A percentile compares a stretch with the other conserved stretches of the same genome.
Conservation (phyloP, 129 eudicot genomes). For the Solidago caesia region DNA sequence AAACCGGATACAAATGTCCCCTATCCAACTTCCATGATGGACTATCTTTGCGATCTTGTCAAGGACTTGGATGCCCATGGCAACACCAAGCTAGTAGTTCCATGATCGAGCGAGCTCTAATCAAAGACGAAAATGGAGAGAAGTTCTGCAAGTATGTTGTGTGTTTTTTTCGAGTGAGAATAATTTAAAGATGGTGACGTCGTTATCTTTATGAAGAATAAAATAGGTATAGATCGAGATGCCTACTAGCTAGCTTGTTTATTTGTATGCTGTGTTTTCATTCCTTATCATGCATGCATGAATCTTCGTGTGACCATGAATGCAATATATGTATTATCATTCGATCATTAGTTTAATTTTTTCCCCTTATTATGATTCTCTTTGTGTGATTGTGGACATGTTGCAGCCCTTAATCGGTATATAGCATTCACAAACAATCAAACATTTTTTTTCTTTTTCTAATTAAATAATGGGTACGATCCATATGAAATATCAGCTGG, state of each 20-base stretch:
- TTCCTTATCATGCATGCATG: not conserved
- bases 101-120: not conserved
- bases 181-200: not conserved
- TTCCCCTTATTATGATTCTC: too few relatives aligned
- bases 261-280: not conserved
- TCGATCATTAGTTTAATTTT: too few relatives aligned
- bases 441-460: too few relatives aligned
- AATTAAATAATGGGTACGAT: too few relatives aligned
- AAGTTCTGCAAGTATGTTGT: not conserved
- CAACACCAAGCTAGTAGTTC: not conserved
- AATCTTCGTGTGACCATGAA: not conserved
- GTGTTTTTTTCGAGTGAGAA: not conserved
- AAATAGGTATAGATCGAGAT: not conserved
- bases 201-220: slow-evolving; percentile 6
- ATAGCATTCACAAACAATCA: too few relatives aligned
- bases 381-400: too few relatives aligned
- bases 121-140: not conserved
- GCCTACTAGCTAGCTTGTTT: not conserved
- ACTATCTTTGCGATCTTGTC: slow-evolving; percentile 21
- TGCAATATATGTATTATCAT: not conserved
- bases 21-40: slow-evolving; percentile 37
- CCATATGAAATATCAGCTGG: too few relatives aligned
- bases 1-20: slow-evolving; percentile 25
- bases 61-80: slow-evolving; percentile 35
- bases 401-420: too few relatives aligned